phyloP scores from a whole-genome alignment of 495 filamentous ascomycete genomes.

The Melanomma pulvis-pyrius region DNA sequence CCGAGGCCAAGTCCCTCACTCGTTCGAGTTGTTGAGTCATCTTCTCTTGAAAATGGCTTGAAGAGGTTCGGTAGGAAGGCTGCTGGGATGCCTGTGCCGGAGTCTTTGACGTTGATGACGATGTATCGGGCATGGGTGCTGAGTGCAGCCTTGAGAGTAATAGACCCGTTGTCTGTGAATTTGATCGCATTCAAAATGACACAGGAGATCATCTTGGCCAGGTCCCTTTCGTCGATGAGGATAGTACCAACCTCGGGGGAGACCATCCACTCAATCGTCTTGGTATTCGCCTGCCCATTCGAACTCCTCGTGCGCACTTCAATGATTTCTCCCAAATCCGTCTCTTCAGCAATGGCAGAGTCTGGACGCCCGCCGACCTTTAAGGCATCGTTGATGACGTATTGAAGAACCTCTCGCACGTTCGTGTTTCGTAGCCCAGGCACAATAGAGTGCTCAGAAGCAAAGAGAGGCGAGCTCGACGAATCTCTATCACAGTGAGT shows the following conservation, averaged over 20 bases:
- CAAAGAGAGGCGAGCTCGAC: constrained; percentile 38
- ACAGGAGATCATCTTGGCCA: constrained; percentile 75
- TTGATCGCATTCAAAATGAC: constrained; percentile 80
- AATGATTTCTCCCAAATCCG: constrained; percentile 66
- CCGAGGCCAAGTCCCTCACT: constrained; percentile 76
- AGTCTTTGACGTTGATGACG: constrained; percentile 66
- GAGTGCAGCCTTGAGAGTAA: constrained; percentile 60
- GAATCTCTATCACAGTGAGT: constrained; percentile 27
- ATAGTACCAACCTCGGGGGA: constrained; percentile 65
- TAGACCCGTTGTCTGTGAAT: constrained; percentile 72
- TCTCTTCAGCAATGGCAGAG: constrained; percentile 62
- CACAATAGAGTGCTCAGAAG: constrained; percentile 53
- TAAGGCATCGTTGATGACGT: constrained; percentile 71
- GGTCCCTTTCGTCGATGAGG: constrained; percentile 69
- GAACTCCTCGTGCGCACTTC: constrained; percentile 63
- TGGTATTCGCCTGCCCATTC: constrained; percentile 60
- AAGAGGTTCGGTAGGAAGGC: constrained; percentile 73
- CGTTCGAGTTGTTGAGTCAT: constrained; percentile 70
- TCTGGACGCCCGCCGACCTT: constrained; percentile 75
- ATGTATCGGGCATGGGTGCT: constrained; percentile 58
- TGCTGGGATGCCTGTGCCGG: constrained; percentile 71
- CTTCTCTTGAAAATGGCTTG: constrained; percentile 73
- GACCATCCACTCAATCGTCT: constrained; percentile 70
- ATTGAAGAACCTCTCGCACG: constrained; percentile 66
- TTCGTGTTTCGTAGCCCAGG: constrained; percentile 61